Conservation (phyloP, 1,284 basidiomycete genomes). For the Cutaneotrichosporon cavernicola region DNA sequence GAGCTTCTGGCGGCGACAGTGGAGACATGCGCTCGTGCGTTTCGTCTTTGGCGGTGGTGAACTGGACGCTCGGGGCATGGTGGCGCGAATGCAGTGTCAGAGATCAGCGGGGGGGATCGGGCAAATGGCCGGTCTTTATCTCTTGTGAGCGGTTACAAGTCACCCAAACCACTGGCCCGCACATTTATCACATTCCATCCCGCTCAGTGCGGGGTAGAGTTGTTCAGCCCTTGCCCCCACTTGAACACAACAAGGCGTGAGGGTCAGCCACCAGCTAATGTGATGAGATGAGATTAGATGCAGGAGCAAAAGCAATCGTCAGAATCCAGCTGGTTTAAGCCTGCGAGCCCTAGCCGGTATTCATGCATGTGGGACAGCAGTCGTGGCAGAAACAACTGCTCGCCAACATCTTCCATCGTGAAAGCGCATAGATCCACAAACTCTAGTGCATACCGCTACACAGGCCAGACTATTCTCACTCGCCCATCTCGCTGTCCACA, state of each 20-base stretch:
- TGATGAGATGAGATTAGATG: too few species aligned
- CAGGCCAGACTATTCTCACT: background rate
- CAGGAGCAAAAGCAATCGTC: background rate
- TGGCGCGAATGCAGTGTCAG: background rate
- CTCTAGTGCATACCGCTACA: background rate
- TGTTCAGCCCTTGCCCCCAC: too few species aligned
- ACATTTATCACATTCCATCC: too few species aligned
- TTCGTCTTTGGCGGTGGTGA: constrained; percentile 9
- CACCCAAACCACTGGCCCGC: too few species aligned
- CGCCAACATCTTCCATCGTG: background rate
- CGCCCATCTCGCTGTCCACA: background rate
- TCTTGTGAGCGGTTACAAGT: background rate
- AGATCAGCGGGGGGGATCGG: background rate
- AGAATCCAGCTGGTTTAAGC: too few species aligned
- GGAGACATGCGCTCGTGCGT: constrained; percentile 24
- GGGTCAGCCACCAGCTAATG: too few species aligned
- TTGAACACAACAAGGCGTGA: too few species aligned
- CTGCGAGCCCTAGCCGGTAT: too few species aligned
- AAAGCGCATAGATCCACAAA: background rate
- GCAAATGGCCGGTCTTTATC: background rate
- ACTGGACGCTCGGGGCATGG: background rate
- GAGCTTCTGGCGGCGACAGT: constrained; percentile 27
- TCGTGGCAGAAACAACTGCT: background rate
- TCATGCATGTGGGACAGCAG: too few species aligned
- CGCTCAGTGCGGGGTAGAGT: too few species aligned